A percentile compares a stretch with the other conserved stretches of the same genome.
Conservation (phyloP, 2,329 filamentous ascomycete species). For the Cytospora leucostoma region DNA sequence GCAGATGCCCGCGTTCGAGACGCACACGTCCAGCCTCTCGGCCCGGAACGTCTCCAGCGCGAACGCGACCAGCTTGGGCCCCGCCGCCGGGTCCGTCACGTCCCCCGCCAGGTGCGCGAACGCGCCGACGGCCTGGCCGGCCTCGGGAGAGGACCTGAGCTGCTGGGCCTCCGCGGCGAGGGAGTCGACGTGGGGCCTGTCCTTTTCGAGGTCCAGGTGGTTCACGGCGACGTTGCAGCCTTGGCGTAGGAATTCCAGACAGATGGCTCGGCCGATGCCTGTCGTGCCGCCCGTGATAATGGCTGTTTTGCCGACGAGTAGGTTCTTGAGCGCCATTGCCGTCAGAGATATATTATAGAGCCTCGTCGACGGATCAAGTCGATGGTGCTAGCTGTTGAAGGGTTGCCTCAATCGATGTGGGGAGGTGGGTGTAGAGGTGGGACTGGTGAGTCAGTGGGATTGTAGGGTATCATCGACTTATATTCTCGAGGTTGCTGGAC, state of each 20-base stretch:
- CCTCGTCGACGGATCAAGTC: neutral
- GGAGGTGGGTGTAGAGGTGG: neutral
- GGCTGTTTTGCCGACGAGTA: conserved; percentile 75
- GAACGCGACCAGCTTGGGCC: conserved; percentile 64
- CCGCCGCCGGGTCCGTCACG: conserved; percentile 73
- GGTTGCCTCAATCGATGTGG: neutral
- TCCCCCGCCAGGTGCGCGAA: conserved; percentile 75
- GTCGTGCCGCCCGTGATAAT: conserved; percentile 86
- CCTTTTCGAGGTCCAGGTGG: conserved; percentile 64
- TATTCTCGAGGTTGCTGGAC: neutral
- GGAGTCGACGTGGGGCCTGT: conserved; percentile 53
- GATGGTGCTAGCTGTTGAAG: neutral
- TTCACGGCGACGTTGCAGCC: conserved; percentile 80
- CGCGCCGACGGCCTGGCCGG: conserved; percentile 50
- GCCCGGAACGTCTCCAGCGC: conserved; percentile 62
- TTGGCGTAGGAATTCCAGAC: conserved; percentile 74
- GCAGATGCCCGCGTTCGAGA: conserved; percentile 88
- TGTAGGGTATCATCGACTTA: neutral
- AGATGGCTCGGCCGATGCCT: conserved; percentile 84
- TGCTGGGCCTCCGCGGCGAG: conserved; percentile 54
- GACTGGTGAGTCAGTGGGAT: conserved; percentile 4
- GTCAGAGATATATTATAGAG: neutral
- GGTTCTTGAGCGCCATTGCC: conserved; percentile 48
- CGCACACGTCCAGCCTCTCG: conserved; percentile 70
- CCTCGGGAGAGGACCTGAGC: conserved; percentile 38